A percentile compares a stretch with the other conserved stretches of the same genome.
phyloP scores from a whole-genome alignment of 352 stramenopile species.

The Pythium dissimile region DNA sequence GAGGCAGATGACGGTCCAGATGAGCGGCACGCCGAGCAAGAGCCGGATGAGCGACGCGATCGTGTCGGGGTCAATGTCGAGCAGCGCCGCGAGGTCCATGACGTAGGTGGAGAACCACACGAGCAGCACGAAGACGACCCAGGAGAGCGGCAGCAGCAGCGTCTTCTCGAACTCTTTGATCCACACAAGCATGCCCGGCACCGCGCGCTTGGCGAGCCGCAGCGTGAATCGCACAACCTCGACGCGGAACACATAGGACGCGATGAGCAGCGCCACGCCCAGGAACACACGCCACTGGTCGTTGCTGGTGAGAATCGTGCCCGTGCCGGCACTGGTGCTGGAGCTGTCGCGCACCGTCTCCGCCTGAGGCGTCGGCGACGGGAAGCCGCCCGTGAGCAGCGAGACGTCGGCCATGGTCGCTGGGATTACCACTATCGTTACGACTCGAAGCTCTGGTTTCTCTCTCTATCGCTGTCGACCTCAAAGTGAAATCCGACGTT shows the following conservation, averaged over 20 bases:
- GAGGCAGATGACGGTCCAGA: constrained; percentile 77
- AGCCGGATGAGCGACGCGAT: constrained; percentile 56
- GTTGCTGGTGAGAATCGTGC: constrained; percentile 28
- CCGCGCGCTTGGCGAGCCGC: constrained; percentile 50
- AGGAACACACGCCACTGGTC: constrained; percentile 79
- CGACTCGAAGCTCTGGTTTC: too few species aligned
- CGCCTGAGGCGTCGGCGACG: neutral
- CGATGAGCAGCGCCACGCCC: constrained; percentile 61
- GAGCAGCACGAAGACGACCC: constrained; percentile 79
- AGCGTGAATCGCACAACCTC: constrained; percentile 77
- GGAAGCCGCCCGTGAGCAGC: neutral
- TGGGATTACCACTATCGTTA: neutral
- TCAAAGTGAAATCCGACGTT: neutral
- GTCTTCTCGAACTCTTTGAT: constrained; percentile 85
- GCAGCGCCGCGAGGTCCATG: constrained; percentile 49
- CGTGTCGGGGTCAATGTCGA: constrained; percentile 38
- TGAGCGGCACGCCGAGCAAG: constrained; percentile 63
- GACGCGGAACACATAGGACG: constrained; percentile 68
- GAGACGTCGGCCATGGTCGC: neutral
- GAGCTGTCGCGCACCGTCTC: neutral
- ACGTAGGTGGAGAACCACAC: constrained; percentile 64
- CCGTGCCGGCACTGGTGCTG: too few species aligned
- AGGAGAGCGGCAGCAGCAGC: constrained; percentile 68
- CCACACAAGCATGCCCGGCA: constrained; percentile 61
- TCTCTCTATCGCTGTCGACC: neutral